Evolutionary conservation across 208 protist genomes (phyloP), one percentile per base, ranked within the genome.

Genomic region (Lotmaria passim): DNA sequence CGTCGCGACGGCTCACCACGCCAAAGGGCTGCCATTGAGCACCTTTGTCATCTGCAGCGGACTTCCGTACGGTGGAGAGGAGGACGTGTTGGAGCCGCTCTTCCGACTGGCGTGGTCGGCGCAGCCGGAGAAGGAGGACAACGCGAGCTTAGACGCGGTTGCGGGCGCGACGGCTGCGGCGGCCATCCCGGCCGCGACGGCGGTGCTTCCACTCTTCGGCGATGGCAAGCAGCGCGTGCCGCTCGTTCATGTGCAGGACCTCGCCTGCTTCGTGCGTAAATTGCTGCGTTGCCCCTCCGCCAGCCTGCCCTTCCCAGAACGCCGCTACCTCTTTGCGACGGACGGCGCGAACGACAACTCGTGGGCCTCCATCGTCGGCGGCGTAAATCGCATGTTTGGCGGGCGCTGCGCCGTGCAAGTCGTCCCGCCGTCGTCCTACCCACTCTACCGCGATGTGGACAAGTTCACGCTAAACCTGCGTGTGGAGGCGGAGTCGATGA

Each of bases 171-270:
- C 60, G 19, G 24, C 33, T 3, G 24, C 43, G 26, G 8, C 26
- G 0, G 21, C 43, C 4, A 39, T n/a, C 4, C 48, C 48, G 0
- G 38, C 34, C 43, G 21, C 23, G 23, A 51, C 48, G 5, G 51
- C 68, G 26, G 64, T 59, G 24, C 70, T 98, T n/a, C 95, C 94
- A 14, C 78, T 97, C 41, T 97, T 93, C 71, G 93, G 94, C 15
- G 78, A 78, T 46, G 97, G 97, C 17, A 70, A 55, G 19, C 96
- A 98, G 76, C 56, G 80, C 33, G 82, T 98, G 24, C 94, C 97
- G 21, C 89, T 94, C 17, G 94, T 98, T 23, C 96, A 98, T 73
- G 89, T 95, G 17, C 72, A 87, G 44, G 97, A 98, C 75, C 81
- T 98, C 17, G 93, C 93, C 26, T 89, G 75, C n/a, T 89, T 96